Percentiles rank a stretch among this genome's conserved stretches.
Conservation (phyloP, 2,329 filamentous ascomycete genomes). For the Elsinoe perseae region DNA sequence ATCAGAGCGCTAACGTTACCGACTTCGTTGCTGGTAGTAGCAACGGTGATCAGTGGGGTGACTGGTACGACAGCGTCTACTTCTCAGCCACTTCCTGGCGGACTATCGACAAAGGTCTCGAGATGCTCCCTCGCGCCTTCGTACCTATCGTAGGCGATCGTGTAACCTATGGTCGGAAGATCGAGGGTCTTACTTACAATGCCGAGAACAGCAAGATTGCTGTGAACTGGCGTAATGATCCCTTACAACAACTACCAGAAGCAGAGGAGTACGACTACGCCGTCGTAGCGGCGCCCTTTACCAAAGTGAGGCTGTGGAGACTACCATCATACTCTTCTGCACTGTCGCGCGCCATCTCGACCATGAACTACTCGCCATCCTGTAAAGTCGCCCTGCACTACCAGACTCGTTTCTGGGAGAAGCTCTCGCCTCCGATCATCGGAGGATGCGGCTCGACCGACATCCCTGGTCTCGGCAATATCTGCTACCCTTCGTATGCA, state of each 20-base stretch:
- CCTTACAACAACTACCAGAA: slow-evolving; percentile 36
- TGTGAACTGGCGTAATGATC: slow-evolving; percentile 21
- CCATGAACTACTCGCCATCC: slow-evolving; percentile 43
- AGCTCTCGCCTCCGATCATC: slow-evolving; percentile 49
- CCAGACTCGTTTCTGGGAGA: slow-evolving; percentile 55
- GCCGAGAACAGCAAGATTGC: neutral
- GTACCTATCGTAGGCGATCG: slow-evolving; percentile 52
- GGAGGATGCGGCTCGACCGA: slow-evolving; percentile 57
- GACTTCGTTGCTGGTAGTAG: slow-evolving; percentile 36
- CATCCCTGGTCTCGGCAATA: slow-evolving; percentile 52
- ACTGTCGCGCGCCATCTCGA: slow-evolving; percentile 41
- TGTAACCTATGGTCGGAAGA: slow-evolving; percentile 45
- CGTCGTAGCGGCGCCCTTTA: slow-evolving; percentile 58
- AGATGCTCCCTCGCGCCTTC: slow-evolving; percentile 55
- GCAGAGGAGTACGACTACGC: slow-evolving; percentile 57
- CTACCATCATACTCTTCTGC: slow-evolving; percentile 48
- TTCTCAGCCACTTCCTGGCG: slow-evolving; percentile 53
- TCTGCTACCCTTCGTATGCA: slow-evolving; percentile 62
- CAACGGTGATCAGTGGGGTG: slow-evolving; percentile 20
- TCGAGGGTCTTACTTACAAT: neutral
- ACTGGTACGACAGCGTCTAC: slow-evolving; percentile 51
- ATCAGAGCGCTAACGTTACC: slow-evolving; percentile 47
- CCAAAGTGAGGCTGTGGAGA: slow-evolving; percentile 55
- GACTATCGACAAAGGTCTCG: slow-evolving; percentile 57
- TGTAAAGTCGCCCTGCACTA: slow-evolving; percentile 61